A percentile compares a stretch with the other conserved stretches of the same genome.
phyloP scores from a whole-genome alignment of 176 grass and related monocot species.

The Avena insularis region DNA sequence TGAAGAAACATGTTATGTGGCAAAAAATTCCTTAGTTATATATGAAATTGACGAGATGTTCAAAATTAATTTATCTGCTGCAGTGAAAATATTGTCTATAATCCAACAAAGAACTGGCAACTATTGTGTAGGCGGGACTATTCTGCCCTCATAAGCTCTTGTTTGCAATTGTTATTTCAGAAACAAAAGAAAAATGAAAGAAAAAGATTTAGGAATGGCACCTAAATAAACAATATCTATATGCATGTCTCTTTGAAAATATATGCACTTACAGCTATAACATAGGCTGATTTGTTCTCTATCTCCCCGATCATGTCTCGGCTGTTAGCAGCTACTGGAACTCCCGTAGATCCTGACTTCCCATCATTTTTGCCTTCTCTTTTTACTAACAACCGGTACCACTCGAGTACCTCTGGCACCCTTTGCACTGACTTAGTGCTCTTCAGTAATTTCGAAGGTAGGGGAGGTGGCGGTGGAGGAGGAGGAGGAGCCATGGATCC shows the following conservation, averaged over 20 bases:
- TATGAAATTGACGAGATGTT: slow-evolving; percentile 30
- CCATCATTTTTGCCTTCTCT: slow-evolving; percentile 82
- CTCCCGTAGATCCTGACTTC: slow-evolving; percentile 61
- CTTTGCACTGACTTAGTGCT: slow-evolving; percentile 70
- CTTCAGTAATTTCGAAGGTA: slow-evolving; percentile 56
- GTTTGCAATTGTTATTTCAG: slow-evolving; percentile 17
- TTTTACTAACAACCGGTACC: slow-evolving; percentile 73
- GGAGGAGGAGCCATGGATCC: slow-evolving; percentile 55
- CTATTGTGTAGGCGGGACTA: not conserved
- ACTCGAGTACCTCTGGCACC: slow-evolving; percentile 85
- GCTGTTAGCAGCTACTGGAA: slow-evolving; percentile 58
- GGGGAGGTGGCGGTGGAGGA: slow-evolving; percentile 69
- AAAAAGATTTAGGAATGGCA: slow-evolving; percentile 18
- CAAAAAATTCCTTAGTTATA: not conserved
- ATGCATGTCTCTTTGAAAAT: not conserved
- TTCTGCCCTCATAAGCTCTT: slow-evolving; percentile 22
- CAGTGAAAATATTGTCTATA: slow-evolving; percentile 18
- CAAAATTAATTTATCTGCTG: slow-evolving; percentile 26
- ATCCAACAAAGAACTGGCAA: slow-evolving; percentile 11
- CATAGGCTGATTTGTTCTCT: slow-evolving; percentile 91
- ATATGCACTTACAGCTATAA: slow-evolving; percentile 83
- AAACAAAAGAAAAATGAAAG: not conserved
- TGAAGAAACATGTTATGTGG: not conserved
- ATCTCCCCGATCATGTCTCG: slow-evolving; percentile 98
- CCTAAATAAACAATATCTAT: not conserved